These are phyloP conservation scores for Immersiella caudata DNA, from an alignment of 495 filamentous ascomycete genomes.

Conservation along the genomic window DNA sequence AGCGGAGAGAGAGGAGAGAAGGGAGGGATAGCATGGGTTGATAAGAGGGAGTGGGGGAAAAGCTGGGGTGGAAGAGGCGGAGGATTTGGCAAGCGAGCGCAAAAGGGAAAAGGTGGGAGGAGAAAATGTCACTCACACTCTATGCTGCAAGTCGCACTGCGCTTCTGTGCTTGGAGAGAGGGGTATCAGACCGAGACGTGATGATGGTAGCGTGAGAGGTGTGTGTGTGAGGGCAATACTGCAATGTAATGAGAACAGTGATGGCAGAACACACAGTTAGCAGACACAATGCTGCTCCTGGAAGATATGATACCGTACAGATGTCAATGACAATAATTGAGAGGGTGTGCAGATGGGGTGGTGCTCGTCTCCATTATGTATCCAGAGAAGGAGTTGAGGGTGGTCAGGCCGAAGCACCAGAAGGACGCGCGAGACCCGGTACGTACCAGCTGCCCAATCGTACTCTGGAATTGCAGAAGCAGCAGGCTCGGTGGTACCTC, in stretches of 20 bases:
- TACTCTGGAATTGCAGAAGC: conserved; percentile 30
- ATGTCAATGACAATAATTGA: conserved; percentile 30
- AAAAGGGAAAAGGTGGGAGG: conserved; percentile 24
- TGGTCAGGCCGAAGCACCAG: conserved; percentile 32
- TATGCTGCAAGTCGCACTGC: conserved; percentile 37
- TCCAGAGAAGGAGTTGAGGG: conserved; percentile 17
- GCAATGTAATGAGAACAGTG: conserved; percentile 20
- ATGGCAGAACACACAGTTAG: conserved; percentile 24
- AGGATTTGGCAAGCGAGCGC: conserved; percentile 12
- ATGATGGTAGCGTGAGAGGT: conserved; percentile 17
- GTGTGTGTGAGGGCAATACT: conserved; percentile 17
- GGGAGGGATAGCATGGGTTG: conserved; percentile 20
- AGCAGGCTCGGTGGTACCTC: conserved; percentile 33
- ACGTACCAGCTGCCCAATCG: conserved; percentile 28
- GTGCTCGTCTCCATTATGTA: conserved; percentile 34
- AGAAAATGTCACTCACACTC: conserved; percentile 36
- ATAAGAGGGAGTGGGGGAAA: conserved; percentile 28
- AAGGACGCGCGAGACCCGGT: conserved; percentile 17
- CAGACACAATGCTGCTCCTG: conserved; percentile 37
- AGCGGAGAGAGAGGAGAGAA: conserved; percentile 17
- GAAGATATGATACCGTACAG: conserved; percentile 28
- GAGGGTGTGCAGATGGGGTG: conserved; percentile 32
- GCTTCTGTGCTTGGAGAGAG: conserved; percentile 38
- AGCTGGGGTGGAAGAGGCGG: conserved; percentile 17
- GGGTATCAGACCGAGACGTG: conserved; percentile 33